Evolutionary conservation across 1,284 basidiomycete species (phyloP), one percentile per base, ranked within the genome.

Genomic region (Xerocomus subilludens): DNA sequence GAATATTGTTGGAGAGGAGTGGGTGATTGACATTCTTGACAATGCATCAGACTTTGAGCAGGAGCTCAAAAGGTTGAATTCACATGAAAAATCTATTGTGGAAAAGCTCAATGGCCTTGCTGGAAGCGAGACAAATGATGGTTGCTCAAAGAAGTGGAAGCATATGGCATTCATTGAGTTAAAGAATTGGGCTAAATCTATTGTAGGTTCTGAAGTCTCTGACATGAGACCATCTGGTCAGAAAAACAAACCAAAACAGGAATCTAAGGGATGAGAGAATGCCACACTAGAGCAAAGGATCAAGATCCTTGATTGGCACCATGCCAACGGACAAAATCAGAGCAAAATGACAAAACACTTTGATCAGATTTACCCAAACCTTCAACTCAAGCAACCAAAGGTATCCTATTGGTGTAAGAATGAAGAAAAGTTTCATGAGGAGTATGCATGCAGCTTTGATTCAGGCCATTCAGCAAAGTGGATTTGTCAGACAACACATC

Each of bases 1-100:
- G 3, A 78, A 78, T 58, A 13, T 71, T 3, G 55, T 78, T 5
- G 55, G 76, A 68, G 68, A 78, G 69, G 74, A 69, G 13, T 9
- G 5, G 4, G 45, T 76, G 2, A 27, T 77, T 20, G 71, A 74
- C 4, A 16, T 10, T 18, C 63, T 77, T 36, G 69, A 74, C 3
- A 16, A 62, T 0, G 63, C 70, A 10, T 71, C 42, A 33, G 59
- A 77, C 33, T 74, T 74, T 65, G 70, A 77, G 6, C 4, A 18
- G 25, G 68, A 5, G 2, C 65, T 75, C 3, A 20, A 60, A 27
- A 45, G 32, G 14, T 20, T 77, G 27, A 33, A 64, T 67, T 59
- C 32, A 30, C n/a, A 64, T 23, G 58, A 71, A 9, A 70, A 67
- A 33, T n/a, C 51, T 45, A 20, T 72, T 66, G 67, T 76, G 23